Percentiles rank a stretch among this genome's conserved stretches.
These are phyloP conservation scores for Phanerodontia chrysosporium DNA, from an alignment of 768 basidiomycete species.

Conservation along the genomic window DNA sequence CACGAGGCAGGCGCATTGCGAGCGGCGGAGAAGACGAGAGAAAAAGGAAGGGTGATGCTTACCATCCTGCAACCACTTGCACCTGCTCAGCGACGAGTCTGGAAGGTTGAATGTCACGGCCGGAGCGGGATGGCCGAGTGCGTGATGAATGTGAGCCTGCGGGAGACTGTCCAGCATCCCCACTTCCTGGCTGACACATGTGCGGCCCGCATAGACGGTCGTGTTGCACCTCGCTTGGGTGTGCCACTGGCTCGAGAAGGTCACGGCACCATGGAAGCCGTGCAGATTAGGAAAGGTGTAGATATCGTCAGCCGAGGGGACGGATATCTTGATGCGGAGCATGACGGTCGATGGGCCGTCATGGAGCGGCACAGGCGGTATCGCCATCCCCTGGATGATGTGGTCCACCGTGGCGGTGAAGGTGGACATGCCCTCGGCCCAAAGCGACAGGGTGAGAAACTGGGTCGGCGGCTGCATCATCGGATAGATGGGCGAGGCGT, in stretches of 20 bases:
- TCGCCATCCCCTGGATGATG: conserved; percentile 30
- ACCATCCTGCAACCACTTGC: conserved; percentile 71
- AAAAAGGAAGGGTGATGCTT: conserved; percentile 27
- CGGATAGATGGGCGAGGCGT: conserved; percentile 11
- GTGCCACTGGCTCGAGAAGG: conserved; percentile 50
- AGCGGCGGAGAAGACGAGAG: neutral
- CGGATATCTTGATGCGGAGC: conserved; percentile 52
- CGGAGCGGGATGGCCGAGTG: conserved; percentile 32
- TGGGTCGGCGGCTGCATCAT: conserved; percentile 30
- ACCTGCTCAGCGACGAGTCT: conserved; percentile 60
- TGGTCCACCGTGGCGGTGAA: conserved; percentile 57
- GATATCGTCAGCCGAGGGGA: conserved; percentile 52
- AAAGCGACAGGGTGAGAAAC: conserved; percentile 44
- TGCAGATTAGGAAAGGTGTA: conserved; percentile 53
- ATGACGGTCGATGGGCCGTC: conserved; percentile 39
- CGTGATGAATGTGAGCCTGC: conserved; percentile 3
- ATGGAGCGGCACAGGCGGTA: conserved; percentile 26
- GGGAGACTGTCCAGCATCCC: conserved; percentile 38
- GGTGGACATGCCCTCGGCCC: conserved; percentile 67
- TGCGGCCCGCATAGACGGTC: conserved; percentile 48
- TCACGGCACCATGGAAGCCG: conserved; percentile 57
- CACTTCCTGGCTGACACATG: conserved; percentile 49
- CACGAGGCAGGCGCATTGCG: conserved; percentile 3
- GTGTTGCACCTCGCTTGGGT: conserved; percentile 61
- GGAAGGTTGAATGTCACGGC: conserved; percentile 58